Base-by-base conservation (phyloP, 2,329 filamentous ascomycete genomes). In the Trichoderma brevicompactum region DNA sequence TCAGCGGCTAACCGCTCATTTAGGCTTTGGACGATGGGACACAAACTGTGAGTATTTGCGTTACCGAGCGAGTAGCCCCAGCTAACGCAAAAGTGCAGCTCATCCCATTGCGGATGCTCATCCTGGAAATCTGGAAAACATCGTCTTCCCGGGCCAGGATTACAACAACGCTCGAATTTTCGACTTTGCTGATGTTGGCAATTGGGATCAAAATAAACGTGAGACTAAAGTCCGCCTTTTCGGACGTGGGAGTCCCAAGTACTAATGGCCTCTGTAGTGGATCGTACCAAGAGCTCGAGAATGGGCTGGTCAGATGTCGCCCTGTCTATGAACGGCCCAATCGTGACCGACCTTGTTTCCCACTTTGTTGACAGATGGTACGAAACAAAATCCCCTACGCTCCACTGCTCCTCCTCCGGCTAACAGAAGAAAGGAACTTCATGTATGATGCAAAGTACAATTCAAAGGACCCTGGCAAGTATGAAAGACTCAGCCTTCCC, bases 251-350 rank as follows among this genome's bases (percentile, higher is more conserved):
- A 41, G 4, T 17, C 34, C 36, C 2, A 3, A 5, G 5, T 5
- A 7, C 49, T 63, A 6, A 10, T 65, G 8, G 52, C 43, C 1
- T 19, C 8, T 2, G 8, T 55, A 85, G 82, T 97, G 19, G 90
- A 96, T 72, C 86, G 94, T 56, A 89, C 88, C 10, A 87, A 88
- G 72, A 91, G 83, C 76, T 92, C 91, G 2, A 86, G 94, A 66
- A 97, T 97, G 92, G 93, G 93, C 19, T 97, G 94, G 94, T 92
- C 91, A 13, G 94, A 97, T 76, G 86, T 97, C 66, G 89, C 90
- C 10, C 81, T 97, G 64, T 92, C 88, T 70, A 76, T 97, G 65
- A 84, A 83, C 13, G 93, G 93, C 0, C 88, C 89, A 0, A 89
- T 92, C 9, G 89, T 94, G 0, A 82, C 89, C 68, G 92, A 91